Percentiles rank a stretch among this genome's conserved stretches.
These are phyloP conservation scores for Pythium aphanidermatum DNA, from an alignment of 352 stramenopile genomes.

Conservation along the genomic window DNA sequence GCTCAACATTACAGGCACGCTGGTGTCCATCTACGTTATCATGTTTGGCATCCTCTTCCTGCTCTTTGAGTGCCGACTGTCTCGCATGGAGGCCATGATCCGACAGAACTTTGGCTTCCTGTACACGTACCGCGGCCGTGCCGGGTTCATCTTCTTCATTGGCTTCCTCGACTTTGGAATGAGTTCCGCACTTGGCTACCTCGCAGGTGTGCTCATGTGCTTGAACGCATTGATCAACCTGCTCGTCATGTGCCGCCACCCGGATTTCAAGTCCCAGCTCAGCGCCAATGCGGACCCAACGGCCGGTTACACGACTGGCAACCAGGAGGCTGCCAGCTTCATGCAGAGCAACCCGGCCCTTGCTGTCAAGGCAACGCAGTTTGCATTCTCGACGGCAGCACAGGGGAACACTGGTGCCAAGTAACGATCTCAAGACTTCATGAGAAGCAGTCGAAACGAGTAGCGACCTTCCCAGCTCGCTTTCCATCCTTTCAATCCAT, in stretches of 20 bases:
- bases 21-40: constrained; percentile 88
- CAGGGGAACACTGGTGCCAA: constrained; percentile 16
- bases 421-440: constrained; percentile 10
- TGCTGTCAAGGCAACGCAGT: constrained; percentile 69
- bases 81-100: constrained; percentile 78
- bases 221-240: constrained; percentile 85
- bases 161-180: constrained; percentile 86
- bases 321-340: constrained; percentile 74
- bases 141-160: constrained; percentile 88
- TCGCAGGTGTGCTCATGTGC: constrained; percentile 80
- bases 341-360: constrained; percentile 79
- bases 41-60: constrained; percentile 85
- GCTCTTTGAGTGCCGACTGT: constrained; percentile 85
- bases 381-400: constrained; percentile 55
- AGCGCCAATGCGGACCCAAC: constrained; percentile 70
- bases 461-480: neutral
- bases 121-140: constrained; percentile 83
- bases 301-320: constrained; percentile 69
- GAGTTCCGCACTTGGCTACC: constrained; percentile 64
- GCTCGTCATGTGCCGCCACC: constrained; percentile 83
- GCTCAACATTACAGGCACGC: constrained; percentile 84
- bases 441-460: too few relatives aligned
- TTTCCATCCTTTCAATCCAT: neutral
- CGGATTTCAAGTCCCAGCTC: constrained; percentile 78
- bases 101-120: constrained; percentile 84